These are phyloP conservation scores for Marasmius fiardii DNA, from an alignment of 1,284 basidiomycete genomes.

Conservation along the genomic window DNA sequence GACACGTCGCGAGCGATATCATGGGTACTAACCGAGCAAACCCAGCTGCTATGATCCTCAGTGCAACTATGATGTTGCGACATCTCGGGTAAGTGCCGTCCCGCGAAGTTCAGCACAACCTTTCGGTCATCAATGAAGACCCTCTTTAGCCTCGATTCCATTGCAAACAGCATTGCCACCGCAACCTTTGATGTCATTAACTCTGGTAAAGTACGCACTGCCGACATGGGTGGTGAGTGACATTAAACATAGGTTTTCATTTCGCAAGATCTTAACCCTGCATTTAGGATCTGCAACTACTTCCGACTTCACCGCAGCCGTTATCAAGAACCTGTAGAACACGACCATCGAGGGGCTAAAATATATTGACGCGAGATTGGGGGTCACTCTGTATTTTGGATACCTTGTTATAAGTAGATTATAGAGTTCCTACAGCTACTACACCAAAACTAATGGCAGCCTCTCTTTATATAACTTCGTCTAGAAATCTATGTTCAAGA, in stretches of 20 bases:
- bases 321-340: conserved; percentile 71
- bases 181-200: conserved; percentile 95
- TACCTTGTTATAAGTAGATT: neutral
- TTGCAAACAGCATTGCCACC: conserved; percentile 93
- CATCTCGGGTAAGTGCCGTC: conserved; percentile 76
- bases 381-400: neutral
- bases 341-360: neutral
- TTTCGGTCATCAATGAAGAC: conserved; percentile 6
- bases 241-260: neutral
- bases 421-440: conserved; percentile 4
- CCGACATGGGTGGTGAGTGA: conserved; percentile 90
- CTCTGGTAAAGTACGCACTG: conserved; percentile 86
- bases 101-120: neutral
- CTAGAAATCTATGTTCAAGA: conserved; percentile 27
- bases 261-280: neutral
- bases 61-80: conserved; percentile 97
- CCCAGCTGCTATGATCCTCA: conserved; percentile 97
- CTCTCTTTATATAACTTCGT: conserved; percentile 10
- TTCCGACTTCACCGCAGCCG: conserved; percentile 87
- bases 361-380: neutral
- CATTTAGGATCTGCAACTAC: conserved; percentile 77
- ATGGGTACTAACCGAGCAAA: conserved; percentile 98
- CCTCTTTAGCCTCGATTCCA: conserved; percentile 71
- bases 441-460: neutral
- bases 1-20: conserved; percentile 97